Base-by-base conservation (phyloP, 2,329 filamentous ascomycete genomes). In the Fusarium udum region DNA sequence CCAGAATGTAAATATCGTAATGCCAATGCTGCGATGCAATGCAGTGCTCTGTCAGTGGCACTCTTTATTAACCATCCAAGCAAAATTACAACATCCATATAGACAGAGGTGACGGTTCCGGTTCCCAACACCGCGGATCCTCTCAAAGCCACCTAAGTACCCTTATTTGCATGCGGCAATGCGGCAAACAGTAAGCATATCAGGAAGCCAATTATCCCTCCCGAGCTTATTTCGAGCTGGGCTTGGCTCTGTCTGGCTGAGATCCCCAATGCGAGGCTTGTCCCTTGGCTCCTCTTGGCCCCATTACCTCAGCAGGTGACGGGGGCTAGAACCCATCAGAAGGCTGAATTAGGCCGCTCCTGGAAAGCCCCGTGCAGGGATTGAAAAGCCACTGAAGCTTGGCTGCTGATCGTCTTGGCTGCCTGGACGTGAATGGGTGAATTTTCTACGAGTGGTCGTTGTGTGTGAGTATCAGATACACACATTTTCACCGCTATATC, bases 121-220 rank as follows among this genome's bases (percentile, higher is more conserved):
- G 45, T 34, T 43, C 53, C 51, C 62, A 67, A 36, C 48, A 43
- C 24, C 42, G 31, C 46, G 53, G 53, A 68, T 69, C 52, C 26
- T 37, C n/a, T 51, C 39, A 52, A 60, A 28, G 55, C 59, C 24
- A 48, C 26, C 13, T 15, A 55, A 36, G 52, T 56, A 61, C 64
- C 51, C 61, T 70, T 73, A 52, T 60, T 67, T 68, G 53, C 61
- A 70, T 72, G 69, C 65, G 64, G 64, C 64, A 72, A 69, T 69
- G 56, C 67, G 67, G 67, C 59, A 72, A 69, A 53, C 59, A 71
- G 70, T 68, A 73, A 74, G 71, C 71, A 73, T 71, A 61, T 64
- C 48, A 64, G 31, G 20, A 63, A 57, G 58, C 70, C 66, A 71
- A 63, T 69, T 36, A 73, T 59, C 56, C 48, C 32, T 59, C 43